These are phyloP conservation scores for Letharia lupina DNA, from an alignment of 495 filamentous ascomycete genomes.

Conservation along the genomic window DNA sequence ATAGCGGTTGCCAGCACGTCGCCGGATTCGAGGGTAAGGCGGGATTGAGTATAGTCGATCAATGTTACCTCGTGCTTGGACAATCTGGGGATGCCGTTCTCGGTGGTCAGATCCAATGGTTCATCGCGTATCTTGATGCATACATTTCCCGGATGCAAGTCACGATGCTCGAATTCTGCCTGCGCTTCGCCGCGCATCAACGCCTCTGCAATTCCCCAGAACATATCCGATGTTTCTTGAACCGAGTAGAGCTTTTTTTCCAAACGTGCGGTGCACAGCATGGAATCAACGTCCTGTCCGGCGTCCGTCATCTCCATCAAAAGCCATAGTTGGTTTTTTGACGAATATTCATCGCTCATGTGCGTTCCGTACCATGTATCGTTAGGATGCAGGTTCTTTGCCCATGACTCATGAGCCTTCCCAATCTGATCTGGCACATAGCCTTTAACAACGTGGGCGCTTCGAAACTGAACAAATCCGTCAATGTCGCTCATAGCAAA, in stretches of 20 bases:
- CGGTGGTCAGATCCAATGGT: neutral
- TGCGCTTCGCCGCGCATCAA: slow-evolving; percentile 67
- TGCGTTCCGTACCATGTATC: neutral
- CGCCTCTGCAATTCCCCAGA: slow-evolving; percentile 70
- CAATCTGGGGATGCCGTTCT: slow-evolving; percentile 12
- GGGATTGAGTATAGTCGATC: slow-evolving; percentile 84
- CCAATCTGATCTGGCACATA: slow-evolving; percentile 40
- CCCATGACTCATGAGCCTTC: neutral
- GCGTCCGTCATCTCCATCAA: slow-evolving; percentile 86
- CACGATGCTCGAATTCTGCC: slow-evolving; percentile 78
- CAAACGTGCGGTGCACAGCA: slow-evolving; percentile 33
- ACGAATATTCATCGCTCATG: slow-evolving; percentile 37
- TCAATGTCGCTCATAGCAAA: slow-evolving; percentile 69
- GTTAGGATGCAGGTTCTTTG: neutral
- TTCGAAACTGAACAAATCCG: slow-evolving; percentile 87
- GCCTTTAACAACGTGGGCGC: slow-evolving; percentile 64
- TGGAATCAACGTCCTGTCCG: slow-evolving; percentile 63
- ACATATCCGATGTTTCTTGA: slow-evolving; percentile 53
- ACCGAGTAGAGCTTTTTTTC: neutral
- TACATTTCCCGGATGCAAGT: slow-evolving; percentile 82
- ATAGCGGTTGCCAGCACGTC: slow-evolving; percentile 36
- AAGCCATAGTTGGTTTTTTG: slow-evolving; percentile 61
- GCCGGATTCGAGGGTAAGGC: slow-evolving; percentile 36
- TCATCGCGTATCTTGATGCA: slow-evolving; percentile 45
- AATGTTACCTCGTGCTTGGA: slow-evolving; percentile 65